Percentiles rank a stretch among this genome's conserved stretches.
phyloP scores from a whole-genome alignment of 176 grass and related monocot genomes.

The Calamus simplicifolius region DNA sequence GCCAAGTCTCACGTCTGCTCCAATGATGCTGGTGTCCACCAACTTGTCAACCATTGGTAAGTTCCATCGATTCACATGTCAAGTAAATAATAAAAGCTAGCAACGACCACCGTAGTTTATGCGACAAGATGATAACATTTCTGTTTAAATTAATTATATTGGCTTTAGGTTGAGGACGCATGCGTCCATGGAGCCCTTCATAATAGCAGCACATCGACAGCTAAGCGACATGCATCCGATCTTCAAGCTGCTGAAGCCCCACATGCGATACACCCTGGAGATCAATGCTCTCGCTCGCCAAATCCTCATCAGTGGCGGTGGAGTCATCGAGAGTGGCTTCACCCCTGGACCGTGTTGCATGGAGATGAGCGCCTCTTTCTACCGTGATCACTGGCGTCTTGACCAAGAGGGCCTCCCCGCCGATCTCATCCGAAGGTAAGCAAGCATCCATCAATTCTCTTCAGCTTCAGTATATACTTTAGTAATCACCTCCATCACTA shows the following conservation, averaged over 20 bases:
- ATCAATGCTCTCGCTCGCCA: conserved; percentile 87
- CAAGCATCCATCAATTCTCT: background rate
- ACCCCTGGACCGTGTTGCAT: conserved; percentile 62
- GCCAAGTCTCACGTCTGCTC: conserved; percentile 94
- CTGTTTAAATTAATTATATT: background rate
- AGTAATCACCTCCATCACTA: too few relatives aligned
- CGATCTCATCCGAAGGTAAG: conserved; percentile 81
- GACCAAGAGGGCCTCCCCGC: conserved; percentile 89
- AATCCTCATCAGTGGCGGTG: conserved; percentile 87
- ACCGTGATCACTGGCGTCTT: conserved; percentile 60
- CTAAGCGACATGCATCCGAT: conserved; percentile 91
- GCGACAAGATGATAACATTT: too few relatives aligned
- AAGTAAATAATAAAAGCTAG: too few relatives aligned
- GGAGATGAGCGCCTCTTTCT: conserved; percentile 72
- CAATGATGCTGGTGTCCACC: conserved; percentile 92
- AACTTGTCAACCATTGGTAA: conserved; percentile 95
- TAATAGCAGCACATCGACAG: conserved; percentile 80
- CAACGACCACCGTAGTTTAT: too few relatives aligned
- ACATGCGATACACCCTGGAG: conserved; percentile 92
- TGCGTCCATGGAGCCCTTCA: conserved; percentile 84
- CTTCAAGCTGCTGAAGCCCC: conserved; percentile 88
- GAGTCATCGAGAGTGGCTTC: conserved; percentile 86
- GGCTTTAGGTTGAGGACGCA: conserved; percentile 68
- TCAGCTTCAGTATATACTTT: too few relatives aligned
- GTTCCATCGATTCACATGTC: too few relatives aligned